These are phyloP conservation scores for Colletotrichum sansevieriae DNA, from an alignment of 2,329 filamentous ascomycete species.

Conservation along the genomic window DNA sequence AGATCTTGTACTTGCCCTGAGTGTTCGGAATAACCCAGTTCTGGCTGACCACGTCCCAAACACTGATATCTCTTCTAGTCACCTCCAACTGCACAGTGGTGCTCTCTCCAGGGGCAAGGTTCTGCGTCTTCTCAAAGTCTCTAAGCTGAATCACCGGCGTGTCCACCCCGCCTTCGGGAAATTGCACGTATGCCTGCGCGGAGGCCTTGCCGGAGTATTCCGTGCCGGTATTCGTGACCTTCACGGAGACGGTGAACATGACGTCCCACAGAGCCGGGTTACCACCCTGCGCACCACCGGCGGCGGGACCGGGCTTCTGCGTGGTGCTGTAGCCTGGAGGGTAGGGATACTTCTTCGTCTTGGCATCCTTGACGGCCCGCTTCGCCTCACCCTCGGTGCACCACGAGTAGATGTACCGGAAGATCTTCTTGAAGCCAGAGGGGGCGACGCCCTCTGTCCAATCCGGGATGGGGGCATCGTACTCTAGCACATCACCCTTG, in stretches of 20 bases:
- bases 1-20: conserved; percentile 54
- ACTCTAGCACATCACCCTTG: conserved; percentile 57
- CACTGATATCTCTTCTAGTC: conserved; percentile 78
- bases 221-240: conserved; percentile 67
- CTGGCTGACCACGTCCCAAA: conserved; percentile 76
- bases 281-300: conserved; percentile 78
- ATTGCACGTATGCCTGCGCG: conserved; percentile 61
- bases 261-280: conserved; percentile 74
- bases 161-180: conserved; percentile 60
- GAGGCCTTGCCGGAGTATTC: conserved; percentile 58
- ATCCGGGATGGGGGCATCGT: conserved; percentile 65
- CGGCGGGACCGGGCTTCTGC: conserved; percentile 61
- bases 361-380: conserved; percentile 54
- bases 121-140: conserved; percentile 77
- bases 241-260: conserved; percentile 57
- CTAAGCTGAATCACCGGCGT: conserved; percentile 78
- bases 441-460: conserved; percentile 71
- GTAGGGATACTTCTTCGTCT: conserved; percentile 66
- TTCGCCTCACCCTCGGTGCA: conserved; percentile 59
- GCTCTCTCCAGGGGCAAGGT: conserved; percentile 66
- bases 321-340: conserved; percentile 73
- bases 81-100: conserved; percentile 68
- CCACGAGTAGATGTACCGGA: conserved; percentile 79
- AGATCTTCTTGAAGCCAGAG: conserved; percentile 67
- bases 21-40: conserved; percentile 72